Percentiles rank a stretch among this genome's conserved stretches.
phyloP scores from a whole-genome alignment of 2,329 filamentous ascomycete genomes.

The Venturia carpophila region DNA sequence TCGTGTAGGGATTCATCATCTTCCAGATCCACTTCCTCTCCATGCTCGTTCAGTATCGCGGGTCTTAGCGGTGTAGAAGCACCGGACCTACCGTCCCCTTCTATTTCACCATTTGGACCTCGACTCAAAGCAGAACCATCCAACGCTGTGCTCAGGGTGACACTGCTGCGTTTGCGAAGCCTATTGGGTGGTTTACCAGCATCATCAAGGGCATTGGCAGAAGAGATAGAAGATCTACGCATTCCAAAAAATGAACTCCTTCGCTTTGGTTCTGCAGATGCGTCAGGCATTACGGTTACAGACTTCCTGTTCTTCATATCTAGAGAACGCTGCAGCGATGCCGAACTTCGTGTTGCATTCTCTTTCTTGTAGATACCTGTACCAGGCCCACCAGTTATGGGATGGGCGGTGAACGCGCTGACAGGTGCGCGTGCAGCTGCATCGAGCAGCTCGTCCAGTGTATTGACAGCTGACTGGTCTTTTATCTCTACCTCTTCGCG shows the following conservation, averaged over 20 bases:
- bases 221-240: constrained; percentile 25
- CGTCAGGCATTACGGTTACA: not conserved
- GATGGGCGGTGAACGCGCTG: constrained; percentile 83
- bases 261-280: constrained; percentile 9
- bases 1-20: constrained; percentile 30
- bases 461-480: constrained; percentile 77
- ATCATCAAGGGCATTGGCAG: constrained; percentile 21
- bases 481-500: constrained; percentile 49
- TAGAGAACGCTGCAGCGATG: not conserved
- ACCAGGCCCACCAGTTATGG: constrained; percentile 68
- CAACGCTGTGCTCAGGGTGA: constrained; percentile 23
- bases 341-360: constrained; percentile 17
- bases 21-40: constrained; percentile 21
- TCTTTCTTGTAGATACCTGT: constrained; percentile 20
- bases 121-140: constrained; percentile 19
- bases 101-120: constrained; percentile 16
- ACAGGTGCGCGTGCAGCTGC: constrained; percentile 84
- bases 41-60: constrained; percentile 6
- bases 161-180: constrained; percentile 34
- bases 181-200: constrained; percentile 33
- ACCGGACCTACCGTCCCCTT: constrained; percentile 2
- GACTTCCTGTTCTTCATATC: constrained; percentile 11
- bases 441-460: constrained; percentile 84
- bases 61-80: constrained; percentile 3
- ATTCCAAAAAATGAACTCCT: constrained; percentile 19